phyloP scores from a whole-genome alignment of 805 yeast species.

The Saturnispora silvae region DNA sequence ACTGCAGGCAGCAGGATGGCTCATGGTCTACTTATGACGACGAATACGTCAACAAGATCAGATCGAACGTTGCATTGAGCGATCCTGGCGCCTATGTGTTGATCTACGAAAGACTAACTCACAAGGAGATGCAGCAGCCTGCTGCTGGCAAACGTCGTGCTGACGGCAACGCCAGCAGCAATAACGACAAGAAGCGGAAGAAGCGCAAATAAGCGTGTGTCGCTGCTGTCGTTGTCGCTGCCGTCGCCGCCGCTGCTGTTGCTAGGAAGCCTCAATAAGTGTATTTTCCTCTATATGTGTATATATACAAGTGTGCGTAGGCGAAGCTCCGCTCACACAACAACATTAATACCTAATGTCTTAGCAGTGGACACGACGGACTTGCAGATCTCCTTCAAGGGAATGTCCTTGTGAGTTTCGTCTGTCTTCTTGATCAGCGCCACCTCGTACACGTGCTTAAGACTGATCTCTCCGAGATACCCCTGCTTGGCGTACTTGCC shows the following conservation, averaged over 20 bases:
- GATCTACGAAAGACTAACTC: conserved; percentile 69
- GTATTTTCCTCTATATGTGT: too few species aligned
- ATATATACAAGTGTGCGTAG: too few species aligned
- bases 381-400: conserved; percentile 68
- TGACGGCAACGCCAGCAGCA: neutral
- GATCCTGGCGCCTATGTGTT: conserved; percentile 89
- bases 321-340: too few species aligned
- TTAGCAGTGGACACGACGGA: conserved; percentile 82
- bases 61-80: conserved; percentile 62
- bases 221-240: too few species aligned
- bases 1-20: conserved; percentile 86
- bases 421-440: conserved; percentile 90
- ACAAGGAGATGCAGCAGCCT: conserved; percentile 25
- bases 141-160: neutral
- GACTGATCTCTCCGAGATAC: conserved; percentile 35
- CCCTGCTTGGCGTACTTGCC: conserved; percentile 38
- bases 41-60: conserved; percentile 66
- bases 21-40: conserved; percentile 93
- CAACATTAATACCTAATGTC: conserved; percentile 77
- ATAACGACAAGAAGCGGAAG: neutral
- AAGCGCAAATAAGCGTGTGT: too few species aligned
- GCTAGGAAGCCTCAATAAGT: too few species aligned
- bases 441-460: conserved; percentile 89
- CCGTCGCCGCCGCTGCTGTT: too few species aligned
- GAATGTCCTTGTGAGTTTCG: conserved; percentile 59